A percentile compares a stretch with the other conserved stretches of the same genome.
phyloP scores from a whole-genome alignment of 2,329 filamentous ascomycete genomes.

The Allantophomopsis lycopodina region DNA sequence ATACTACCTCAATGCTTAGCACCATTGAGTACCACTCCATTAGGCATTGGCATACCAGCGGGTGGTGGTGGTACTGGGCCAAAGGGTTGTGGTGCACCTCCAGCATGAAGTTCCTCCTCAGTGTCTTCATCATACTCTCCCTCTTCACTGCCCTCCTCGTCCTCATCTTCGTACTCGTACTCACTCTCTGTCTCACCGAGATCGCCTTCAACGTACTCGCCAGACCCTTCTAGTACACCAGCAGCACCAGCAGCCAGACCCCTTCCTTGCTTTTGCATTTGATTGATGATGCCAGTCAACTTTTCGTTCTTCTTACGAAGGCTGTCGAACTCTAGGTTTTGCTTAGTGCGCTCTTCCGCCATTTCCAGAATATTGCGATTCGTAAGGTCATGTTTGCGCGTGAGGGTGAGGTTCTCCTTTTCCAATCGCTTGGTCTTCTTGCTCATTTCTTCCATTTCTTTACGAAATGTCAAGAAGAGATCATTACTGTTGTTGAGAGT shows the following conservation, averaged over 20 bases:
- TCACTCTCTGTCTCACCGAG: constrained; percentile 46
- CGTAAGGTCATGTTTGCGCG: constrained; percentile 84
- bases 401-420: constrained; percentile 86
- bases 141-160: constrained; percentile 45
- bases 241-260: constrained; percentile 45
- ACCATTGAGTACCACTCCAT: constrained; percentile 13
- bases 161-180: constrained; percentile 49
- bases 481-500: constrained; percentile 98
- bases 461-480: constrained; percentile 88
- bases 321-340: constrained; percentile 63
- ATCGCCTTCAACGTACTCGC: constrained; percentile 32
- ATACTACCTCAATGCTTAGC: constrained; percentile 9
- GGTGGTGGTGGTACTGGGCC: constrained; percentile 16
- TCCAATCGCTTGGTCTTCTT: constrained; percentile 96
- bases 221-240: constrained; percentile 41
- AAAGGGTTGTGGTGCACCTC: constrained; percentile 17
- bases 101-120: constrained; percentile 17
- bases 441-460: constrained; percentile 99
- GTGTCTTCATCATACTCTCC: constrained; percentile 31
- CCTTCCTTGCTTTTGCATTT: constrained; percentile 90
- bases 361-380: constrained; percentile 93
- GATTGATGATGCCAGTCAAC: constrained; percentile 85
- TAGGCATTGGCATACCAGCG: constrained; percentile 4
- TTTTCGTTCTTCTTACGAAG: constrained; percentile 71
- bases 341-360: constrained; percentile 79